Base-by-base conservation (phyloP, 2,329 filamentous ascomycete species). In the Claviceps capensis region DNA sequence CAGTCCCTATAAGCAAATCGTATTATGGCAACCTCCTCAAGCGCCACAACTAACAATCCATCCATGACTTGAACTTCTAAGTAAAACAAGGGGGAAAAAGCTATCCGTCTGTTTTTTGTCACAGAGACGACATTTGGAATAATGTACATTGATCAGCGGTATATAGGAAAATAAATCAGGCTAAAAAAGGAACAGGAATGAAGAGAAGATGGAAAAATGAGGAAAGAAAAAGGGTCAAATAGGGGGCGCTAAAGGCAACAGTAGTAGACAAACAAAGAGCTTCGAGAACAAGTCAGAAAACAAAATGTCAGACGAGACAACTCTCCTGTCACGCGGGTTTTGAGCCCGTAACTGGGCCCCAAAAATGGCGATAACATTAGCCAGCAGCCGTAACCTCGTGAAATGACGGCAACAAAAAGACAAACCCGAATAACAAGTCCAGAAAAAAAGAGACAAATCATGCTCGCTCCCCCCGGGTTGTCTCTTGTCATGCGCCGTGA, bases 301-400 rank as follows among this genome's bases (percentile, higher is more conserved):
- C 22, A 37, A 37, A 40, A 53, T 48, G 47, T 23, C 51, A 51
- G 55, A 54, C 53, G 50, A 53, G 50, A 57, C 40, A 45, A 23
- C n/a, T 34, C 4, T 45, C 45, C 26, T 43, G 42, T 34, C 44
- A 47, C 41, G 34, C 48, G 22, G 45, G 30, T n/a, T 38, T 30
- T 17, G 22, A 38, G n/a, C 38, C 43, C 4, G 48, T 45, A 9
- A 41, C 17, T 47, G 26, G 30, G 44, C 45, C 22, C 40, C 43
- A 47, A 40, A 53, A 45, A 53, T 53, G 48, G 61, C 56, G 59
- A 65, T 55, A 67, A 67, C 58, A 67, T 66, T 65, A 67, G 62
- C 59, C 60, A 56, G 56, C 53, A 55, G 61, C 65, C 65, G 62
- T 67, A 58, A 60, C 58, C 59, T 66, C 62, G 56, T 65, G 59